These are phyloP conservation scores for Apiotrichum mycotoxinovorans DNA, from an alignment of 1,284 basidiomycete genomes.

Conservation along the genomic window DNA sequence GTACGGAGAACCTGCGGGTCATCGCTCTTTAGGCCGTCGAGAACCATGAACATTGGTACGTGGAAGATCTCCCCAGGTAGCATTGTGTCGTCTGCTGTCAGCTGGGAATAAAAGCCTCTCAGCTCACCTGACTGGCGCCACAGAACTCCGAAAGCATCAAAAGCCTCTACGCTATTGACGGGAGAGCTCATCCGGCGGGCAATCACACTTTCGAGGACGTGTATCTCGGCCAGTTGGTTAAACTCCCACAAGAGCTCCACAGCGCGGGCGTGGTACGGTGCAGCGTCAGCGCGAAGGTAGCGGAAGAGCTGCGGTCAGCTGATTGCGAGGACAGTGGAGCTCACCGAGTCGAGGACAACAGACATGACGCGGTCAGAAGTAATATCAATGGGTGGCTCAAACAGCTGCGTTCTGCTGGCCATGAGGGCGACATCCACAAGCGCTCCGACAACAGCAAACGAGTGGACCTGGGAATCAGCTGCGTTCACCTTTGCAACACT, in stretches of 20 bases:
- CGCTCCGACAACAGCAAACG: constrained; percentile 64
- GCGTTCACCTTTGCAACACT: constrained; percentile 17
- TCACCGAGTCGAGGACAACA: constrained; percentile 32
- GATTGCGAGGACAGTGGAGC: neutral
- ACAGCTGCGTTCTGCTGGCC: constrained; percentile 37
- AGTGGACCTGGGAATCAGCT: constrained; percentile 54
- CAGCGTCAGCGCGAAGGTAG: constrained; percentile 66
- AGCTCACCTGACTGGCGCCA: constrained; percentile 80
- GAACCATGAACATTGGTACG: constrained; percentile 77
- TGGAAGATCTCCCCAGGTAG: constrained; percentile 76
- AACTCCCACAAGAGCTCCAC: constrained; percentile 78
- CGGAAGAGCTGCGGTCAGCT: constrained; percentile 59
- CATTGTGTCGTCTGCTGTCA: constrained; percentile 66
- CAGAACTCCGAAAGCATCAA: constrained; percentile 84
- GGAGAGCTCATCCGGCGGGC: constrained; percentile 47
- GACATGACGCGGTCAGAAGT: constrained; percentile 26
- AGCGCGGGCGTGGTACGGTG: constrained; percentile 74
- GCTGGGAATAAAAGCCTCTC: neutral
- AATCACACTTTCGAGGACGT: constrained; percentile 62
- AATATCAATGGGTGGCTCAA: constrained; percentile 26
- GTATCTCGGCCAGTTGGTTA: constrained; percentile 37
- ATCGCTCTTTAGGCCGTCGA: constrained; percentile 74
- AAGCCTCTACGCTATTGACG: constrained; percentile 53
- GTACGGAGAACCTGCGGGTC: constrained; percentile 69
- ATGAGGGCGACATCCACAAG: constrained; percentile 60